Evolutionary conservation across 2,329 filamentous ascomycete genomes (phyloP), one percentile per base, ranked within the genome.

Genomic region (Colletotrichum spaethianum): DNA sequence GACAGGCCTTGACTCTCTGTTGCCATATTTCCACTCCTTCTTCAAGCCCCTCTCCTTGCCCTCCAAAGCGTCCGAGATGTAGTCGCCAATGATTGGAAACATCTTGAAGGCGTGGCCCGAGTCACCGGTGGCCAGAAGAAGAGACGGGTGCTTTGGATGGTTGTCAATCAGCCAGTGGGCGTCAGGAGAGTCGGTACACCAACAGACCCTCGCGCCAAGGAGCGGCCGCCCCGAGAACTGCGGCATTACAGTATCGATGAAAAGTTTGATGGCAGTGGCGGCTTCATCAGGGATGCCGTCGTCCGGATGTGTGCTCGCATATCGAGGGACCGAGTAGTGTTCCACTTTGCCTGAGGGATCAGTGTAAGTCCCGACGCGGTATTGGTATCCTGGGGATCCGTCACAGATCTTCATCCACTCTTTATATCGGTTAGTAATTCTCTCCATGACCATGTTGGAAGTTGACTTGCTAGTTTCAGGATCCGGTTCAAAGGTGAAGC

Each of bases 121-220:
- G 44, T 78, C 76, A 1, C 76, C 75, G 1, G 77, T 77, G 0
- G 73, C 76, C 8, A 78, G 52, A 0, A 77, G 66, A 4, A 78
- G 55, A 2, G 69, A 52, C 2, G 70, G 42, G 31, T 76, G 36
- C 59, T 70, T 72, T 11, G 74, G 75, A 9, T 77, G 74, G 20
- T 66, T 67, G 50, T 81, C 79, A 14, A 81, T 76, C 1, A 81
- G 75, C 36, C 77, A 81, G 66, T 81, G 79, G 61, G 81, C 79
- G 55, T 81, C 79, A 8, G 77, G 79, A 0, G 79, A 78, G 36
- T 81, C 80, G 0, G 79, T 80, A 52, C 80, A 81, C 80, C 80
- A 81, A 63, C 79, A 81, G 20, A 78, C 74, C 18, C 70, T 65
- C 6, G 75, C 71, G 12, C 75, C 73, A 0, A 78, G 57, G 9